These are phyloP conservation scores for Cyphellophora attinorum DNA, from an alignment of 2,329 filamentous ascomycete genomes.

Conservation along the genomic window DNA sequence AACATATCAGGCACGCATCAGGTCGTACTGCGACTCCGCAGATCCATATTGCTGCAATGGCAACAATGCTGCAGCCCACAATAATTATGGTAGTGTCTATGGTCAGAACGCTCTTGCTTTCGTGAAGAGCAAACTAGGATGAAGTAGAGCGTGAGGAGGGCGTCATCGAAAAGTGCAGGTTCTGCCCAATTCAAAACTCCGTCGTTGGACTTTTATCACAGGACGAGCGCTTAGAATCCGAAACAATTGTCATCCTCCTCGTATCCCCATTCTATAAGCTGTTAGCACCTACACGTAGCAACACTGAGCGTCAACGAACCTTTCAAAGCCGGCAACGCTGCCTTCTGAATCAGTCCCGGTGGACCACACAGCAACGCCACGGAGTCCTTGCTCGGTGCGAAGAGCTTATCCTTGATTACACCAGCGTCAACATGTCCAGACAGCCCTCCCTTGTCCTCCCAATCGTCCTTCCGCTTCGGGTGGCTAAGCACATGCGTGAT, in stretches of 20 bases:
- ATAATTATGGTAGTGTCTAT: too few species aligned
- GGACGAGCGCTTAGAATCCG: constrained; percentile 33
- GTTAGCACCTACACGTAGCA: neutral
- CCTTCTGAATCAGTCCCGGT: constrained; percentile 42
- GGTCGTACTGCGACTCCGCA: too few species aligned
- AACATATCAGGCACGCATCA: too few species aligned
- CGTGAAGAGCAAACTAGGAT: too few species aligned
- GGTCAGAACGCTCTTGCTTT: too few species aligned
- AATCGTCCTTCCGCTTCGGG: constrained; percentile 26
- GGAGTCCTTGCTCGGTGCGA: constrained; percentile 30
- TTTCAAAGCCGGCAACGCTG: constrained; percentile 38
- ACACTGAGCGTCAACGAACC: constrained; percentile 3
- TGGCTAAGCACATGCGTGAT: constrained; percentile 40
- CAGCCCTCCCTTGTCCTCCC: constrained; percentile 28
- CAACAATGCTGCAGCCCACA: too few species aligned
- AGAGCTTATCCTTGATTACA: constrained; percentile 31
- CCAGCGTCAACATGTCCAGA: constrained; percentile 35
- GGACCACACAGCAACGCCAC: constrained; percentile 42
- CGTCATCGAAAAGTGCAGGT: too few species aligned
- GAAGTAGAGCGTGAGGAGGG: too few species aligned
- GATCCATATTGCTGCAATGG: too few species aligned
- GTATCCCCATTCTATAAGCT: constrained; percentile 31
- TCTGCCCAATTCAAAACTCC: too few species aligned
- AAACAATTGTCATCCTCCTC: constrained; percentile 36
- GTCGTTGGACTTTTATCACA: too few species aligned